A percentile compares a stretch with the other conserved stretches of the same genome.
These are phyloP conservation scores for Diplosphaera chodatii DNA, from an alignment of 139 green algal genomes.

Conservation along the genomic window DNA sequence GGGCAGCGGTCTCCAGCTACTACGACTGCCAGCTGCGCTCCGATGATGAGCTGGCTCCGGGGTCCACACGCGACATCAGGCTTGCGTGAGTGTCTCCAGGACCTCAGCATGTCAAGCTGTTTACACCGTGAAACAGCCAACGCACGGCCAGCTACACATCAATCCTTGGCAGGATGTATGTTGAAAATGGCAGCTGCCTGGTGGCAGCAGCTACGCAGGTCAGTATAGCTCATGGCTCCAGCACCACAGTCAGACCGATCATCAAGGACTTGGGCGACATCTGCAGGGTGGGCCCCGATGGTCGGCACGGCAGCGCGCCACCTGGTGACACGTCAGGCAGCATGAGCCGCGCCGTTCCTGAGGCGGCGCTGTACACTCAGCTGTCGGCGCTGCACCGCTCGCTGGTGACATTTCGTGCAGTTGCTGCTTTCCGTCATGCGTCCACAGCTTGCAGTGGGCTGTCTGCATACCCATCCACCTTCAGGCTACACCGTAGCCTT, in stretches of 20 bases:
- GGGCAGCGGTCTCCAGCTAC: slow-evolving; percentile 37
- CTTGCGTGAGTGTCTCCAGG: slow-evolving; percentile 8
- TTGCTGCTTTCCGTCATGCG: background rate
- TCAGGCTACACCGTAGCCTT: too few species aligned
- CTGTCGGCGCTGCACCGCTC: slow-evolving; percentile 51
- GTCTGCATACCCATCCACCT: too few species aligned
- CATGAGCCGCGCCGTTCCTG: slow-evolving; percentile 33
- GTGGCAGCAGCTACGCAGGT: too few species aligned
- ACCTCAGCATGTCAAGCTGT: too few species aligned
- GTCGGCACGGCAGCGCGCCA: slow-evolving; percentile 4
- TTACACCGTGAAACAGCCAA: too few species aligned
- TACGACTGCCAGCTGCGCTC: slow-evolving; percentile 58
- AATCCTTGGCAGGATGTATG: too few species aligned
- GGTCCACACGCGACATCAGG: slow-evolving; percentile 44
- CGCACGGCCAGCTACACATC: too few species aligned
- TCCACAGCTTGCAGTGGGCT: too few species aligned
- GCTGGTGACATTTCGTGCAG: slow-evolving; percentile 20
- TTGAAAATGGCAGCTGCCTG: slow-evolving; percentile 31
- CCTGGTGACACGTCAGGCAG: background rate
- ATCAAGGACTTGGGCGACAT: background rate
- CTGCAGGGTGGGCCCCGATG: background rate
- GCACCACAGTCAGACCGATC: too few species aligned
- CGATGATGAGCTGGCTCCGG: slow-evolving; percentile 59
- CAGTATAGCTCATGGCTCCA: too few species aligned
- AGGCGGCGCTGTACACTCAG: slow-evolving; percentile 64